phyloP scores from a whole-genome alignment of 306 rosid genomes.

The Chamaecrista fasciculata region DNA sequence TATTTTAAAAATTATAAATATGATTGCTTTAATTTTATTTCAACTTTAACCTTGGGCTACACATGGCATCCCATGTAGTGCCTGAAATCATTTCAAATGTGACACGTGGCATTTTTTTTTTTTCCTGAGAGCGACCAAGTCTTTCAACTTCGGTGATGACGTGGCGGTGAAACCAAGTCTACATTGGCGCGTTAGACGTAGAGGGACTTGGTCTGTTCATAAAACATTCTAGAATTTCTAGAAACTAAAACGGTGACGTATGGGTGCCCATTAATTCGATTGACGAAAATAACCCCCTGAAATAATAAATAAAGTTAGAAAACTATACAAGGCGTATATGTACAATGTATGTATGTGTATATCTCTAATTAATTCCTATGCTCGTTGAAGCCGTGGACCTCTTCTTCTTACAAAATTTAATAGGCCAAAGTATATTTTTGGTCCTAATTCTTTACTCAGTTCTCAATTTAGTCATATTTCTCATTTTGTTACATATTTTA shows the following conservation, averaged over 20 bases:
- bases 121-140: too few species aligned
- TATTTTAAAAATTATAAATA: too few species aligned
- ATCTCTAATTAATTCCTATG: not conserved
- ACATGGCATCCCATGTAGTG: too few species aligned
- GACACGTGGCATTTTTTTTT: not conserved
- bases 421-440: too few species aligned
- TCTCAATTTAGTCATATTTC: too few species aligned
- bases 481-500: too few species aligned
- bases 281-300: constrained; percentile 22
- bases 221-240: constrained; percentile 2
- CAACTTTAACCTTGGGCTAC: too few species aligned
- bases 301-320: not conserved
- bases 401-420: not conserved
- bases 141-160: too few species aligned
- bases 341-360: not conserved
- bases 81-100: not conserved
- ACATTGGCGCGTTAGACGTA: constrained; percentile 34
- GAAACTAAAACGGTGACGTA: not conserved
- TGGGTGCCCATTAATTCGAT: too few species aligned
- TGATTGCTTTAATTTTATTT: too few species aligned
- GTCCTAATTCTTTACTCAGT: too few species aligned
- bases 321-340: not conserved
- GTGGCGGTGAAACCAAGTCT: constrained; percentile 29
- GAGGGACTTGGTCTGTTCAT: constrained; percentile 30
- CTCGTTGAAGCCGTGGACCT: not conserved